phyloP scores from a whole-genome alignment of 1,284 basidiomycete genomes.

The Leccinum variabile region DNA sequence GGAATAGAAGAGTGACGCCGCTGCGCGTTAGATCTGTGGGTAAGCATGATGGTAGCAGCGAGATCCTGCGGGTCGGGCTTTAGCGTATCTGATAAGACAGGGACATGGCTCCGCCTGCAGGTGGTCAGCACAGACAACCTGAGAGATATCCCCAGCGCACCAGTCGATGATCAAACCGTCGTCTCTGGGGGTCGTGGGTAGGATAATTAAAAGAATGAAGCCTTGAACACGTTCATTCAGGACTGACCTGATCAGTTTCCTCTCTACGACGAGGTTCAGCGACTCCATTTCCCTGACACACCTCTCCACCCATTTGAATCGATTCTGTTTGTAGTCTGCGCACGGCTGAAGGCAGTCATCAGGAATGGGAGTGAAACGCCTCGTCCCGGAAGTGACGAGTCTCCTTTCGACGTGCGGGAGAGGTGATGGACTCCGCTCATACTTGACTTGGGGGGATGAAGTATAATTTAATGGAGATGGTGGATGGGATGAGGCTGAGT shows the following conservation, averaged over 20 bases:
- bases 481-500: no score
- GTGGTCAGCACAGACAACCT: conserved; percentile 1
- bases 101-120: conserved; percentile 30
- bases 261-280: conserved; percentile 24
- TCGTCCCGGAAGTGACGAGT: conserved; percentile 29
- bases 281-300: conserved; percentile 24
- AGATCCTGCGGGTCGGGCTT: conserved; percentile 30
- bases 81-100: conserved; percentile 36
- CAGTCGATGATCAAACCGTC: conserved; percentile 35
- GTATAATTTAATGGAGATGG: neutral
- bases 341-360: conserved; percentile 25
- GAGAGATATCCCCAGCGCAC: conserved; percentile 11
- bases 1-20: conserved; percentile 4
- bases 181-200: conserved; percentile 20
- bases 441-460: conserved; percentile 15
- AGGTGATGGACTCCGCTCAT: conserved; percentile 26
- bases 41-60: conserved; percentile 28
- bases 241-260: conserved; percentile 29
- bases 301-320: conserved; percentile 23
- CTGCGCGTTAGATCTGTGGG: conserved; percentile 31
- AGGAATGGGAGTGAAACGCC: conserved; percentile 31
- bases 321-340: conserved; percentile 23
- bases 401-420: conserved; percentile 10
- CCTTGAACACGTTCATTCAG: neutral
- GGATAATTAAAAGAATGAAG: neutral